Conservation (phyloP, 257 asterid genomes). For the Solanum gracilifrons region DNA sequence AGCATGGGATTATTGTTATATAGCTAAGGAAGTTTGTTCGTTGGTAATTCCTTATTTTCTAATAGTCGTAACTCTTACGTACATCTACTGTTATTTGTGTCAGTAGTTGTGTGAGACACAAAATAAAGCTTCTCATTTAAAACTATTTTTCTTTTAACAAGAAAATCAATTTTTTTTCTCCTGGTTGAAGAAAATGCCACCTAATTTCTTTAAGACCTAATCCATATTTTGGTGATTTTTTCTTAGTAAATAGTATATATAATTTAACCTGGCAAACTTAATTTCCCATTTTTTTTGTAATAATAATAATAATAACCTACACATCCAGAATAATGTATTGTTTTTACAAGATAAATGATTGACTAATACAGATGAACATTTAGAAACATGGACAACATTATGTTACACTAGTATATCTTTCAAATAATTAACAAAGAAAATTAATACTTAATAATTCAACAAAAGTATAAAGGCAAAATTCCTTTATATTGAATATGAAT, state of each 20-base stretch:
- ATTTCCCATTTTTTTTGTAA: neutral
- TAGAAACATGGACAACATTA: neutral
- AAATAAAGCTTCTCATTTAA: neutral
- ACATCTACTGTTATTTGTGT: neutral
- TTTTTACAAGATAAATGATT: neutral
- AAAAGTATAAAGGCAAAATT: neutral
- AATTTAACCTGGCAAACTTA: neutral
- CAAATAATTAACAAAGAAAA: neutral
- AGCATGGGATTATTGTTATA: neutral
- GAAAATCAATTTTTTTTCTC: neutral
- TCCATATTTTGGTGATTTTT: neutral
- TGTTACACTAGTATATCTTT: neutral
- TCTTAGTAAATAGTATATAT: neutral
- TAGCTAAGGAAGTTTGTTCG: no score
- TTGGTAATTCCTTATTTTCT: no score
- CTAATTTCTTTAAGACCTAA: neutral
- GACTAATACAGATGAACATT: neutral
- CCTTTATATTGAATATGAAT: neutral
- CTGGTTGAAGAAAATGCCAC: neutral
- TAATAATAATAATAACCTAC: neutral
- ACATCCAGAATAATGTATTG: neutral
- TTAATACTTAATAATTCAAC: neutral
- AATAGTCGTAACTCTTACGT: neutral
- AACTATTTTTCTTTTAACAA: no score
- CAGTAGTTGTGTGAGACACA: neutral